These are phyloP conservation scores for Mediolabrus comicus DNA, from an alignment of 108 stramenopile species.

Conservation along the genomic window DNA sequence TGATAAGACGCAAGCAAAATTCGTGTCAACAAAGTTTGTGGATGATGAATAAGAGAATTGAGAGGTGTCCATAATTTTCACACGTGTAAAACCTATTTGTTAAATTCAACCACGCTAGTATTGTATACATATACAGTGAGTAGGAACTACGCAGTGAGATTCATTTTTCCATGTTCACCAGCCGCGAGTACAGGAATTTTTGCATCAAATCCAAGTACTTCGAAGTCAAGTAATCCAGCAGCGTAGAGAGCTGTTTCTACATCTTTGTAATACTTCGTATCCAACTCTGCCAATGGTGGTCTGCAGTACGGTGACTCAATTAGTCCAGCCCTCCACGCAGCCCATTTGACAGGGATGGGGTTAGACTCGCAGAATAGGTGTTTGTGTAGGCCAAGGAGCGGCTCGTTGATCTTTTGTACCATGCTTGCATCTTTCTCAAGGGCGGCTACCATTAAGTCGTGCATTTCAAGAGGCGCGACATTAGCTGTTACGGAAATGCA, in stretches of 20 bases:
- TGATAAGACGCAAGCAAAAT: slow-evolving; percentile 88
- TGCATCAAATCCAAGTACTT: neutral
- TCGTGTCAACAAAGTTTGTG: slow-evolving; percentile 62
- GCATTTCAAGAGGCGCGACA: slow-evolving; percentile 68
- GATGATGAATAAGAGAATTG: slow-evolving; percentile 47
- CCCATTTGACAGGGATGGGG: slow-evolving; percentile 86
- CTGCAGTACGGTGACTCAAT: slow-evolving; percentile 55
- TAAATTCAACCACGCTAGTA: neutral
- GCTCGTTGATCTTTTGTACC: slow-evolving; percentile 63
- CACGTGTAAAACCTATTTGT: neutral
- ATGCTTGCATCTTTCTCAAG: slow-evolving; percentile 49
- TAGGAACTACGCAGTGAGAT: neutral
- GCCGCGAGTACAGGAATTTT: neutral
- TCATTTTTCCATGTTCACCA: neutral
- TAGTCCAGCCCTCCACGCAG: slow-evolving; percentile 49
- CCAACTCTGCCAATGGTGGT: slow-evolving; percentile 67
- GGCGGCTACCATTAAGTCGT: slow-evolving; percentile 65
- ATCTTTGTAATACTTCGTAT: slow-evolving; percentile 46
- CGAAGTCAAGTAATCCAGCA: slow-evolving; percentile 39
- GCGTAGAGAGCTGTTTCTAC: slow-evolving; percentile 55
- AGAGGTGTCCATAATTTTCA: neutral
- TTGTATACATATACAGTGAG: neutral
- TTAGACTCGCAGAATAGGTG: slow-evolving; percentile 83
- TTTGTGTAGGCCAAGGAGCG: slow-evolving; percentile 57
- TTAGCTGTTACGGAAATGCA: slow-evolving; percentile 91